Evolutionary conservation across 306 rosid species (phyloP), one percentile per base, ranked within the genome.

Genomic region (Dryas octopetala): DNA sequence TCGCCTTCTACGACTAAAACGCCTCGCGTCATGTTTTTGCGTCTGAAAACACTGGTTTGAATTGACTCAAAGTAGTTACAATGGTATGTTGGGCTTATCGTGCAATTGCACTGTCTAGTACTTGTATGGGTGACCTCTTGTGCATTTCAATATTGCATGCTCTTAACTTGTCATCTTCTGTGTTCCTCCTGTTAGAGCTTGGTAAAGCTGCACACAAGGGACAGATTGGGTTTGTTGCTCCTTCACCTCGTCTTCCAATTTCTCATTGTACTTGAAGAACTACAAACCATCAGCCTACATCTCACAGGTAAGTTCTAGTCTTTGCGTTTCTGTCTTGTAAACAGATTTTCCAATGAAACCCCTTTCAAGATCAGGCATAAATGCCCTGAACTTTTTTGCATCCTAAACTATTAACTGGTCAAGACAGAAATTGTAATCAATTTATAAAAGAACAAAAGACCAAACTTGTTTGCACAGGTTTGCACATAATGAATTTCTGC

Each of bases 161-260:
- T 76, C 83, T 78, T 82, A 80, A 67, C 70, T 71, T 78, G 74
- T 80, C 65, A 77, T 78, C 80, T 32, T 66, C 17, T 79, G 74
- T 79, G 74, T 79, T 74, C 73, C 73, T 75, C 67, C 65, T 90
- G 82, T 78, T 85, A 91, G 97, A 89, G 73, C 73, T 57, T 23
- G 76, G 84, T 62, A 79, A 85, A 73, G 74, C 71, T 13, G 54
- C 82, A 54, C 74, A 57, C 81, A 81, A 81, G 67, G 86, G 76
- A 62, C 90, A 83, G 45, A 77, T 43, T 80, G 88, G 78, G 60
- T 80, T 80, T 54, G 72, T 73, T 78, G 76, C 79, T 71, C 62
- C 85, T 45, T 68, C 85, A 2, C 66, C 70, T 66, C 66, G 72
- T 11, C 70, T 86, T 68, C 76, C 84, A 26, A 32, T 80, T 68